Percentiles rank a stretch among this genome's conserved stretches.
Conservation (phyloP, 768 basidiomycete species). For the Russula compacta region DNA sequence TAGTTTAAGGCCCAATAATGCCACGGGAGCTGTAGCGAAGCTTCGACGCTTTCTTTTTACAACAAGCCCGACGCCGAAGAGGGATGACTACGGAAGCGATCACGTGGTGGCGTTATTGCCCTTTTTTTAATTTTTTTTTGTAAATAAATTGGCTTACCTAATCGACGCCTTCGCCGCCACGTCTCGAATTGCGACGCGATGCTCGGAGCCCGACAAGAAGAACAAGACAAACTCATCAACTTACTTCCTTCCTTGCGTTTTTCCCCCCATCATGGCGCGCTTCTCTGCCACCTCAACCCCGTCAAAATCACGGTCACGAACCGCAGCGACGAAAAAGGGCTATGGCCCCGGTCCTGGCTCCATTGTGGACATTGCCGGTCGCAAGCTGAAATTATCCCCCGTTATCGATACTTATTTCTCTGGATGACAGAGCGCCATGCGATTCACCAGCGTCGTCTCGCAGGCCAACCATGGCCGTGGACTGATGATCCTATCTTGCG, state of each 20-base stretch:
- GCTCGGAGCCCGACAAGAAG: constrained; percentile 5
- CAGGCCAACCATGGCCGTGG: constrained; percentile 37
- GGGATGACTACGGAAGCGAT: constrained; percentile 3
- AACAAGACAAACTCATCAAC: constrained; percentile 3
- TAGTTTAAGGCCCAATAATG: not conserved
- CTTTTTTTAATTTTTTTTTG: not conserved
- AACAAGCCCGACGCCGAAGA: constrained; percentile 12
- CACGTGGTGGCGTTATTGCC: constrained; percentile 13
- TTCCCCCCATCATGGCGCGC: constrained; percentile 11
- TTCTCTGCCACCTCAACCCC: constrained; percentile 19
- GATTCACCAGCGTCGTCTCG: constrained; percentile 24
- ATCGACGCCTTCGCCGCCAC: constrained; percentile 12
- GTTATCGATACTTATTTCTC: constrained; percentile 26
- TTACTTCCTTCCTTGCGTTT: constrained; percentile 8
- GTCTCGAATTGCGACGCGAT: constrained; percentile 12
- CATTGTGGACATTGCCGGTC: constrained; percentile 22
- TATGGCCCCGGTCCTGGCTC: constrained; percentile 13
- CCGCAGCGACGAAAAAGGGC: constrained; percentile 1
- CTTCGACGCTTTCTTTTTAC: not conserved
- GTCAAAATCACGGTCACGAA: constrained; percentile 8
- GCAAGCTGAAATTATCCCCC: constrained; percentile 20
- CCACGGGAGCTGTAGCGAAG: not conserved
- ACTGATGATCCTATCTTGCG: constrained; percentile 52
- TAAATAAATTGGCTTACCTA: constrained; percentile 3
- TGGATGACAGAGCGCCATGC: constrained; percentile 28